A percentile compares a stretch with the other conserved stretches of the same genome.
phyloP scores from a whole-genome alignment of 805 yeast species.

The Starmerella vitae region DNA sequence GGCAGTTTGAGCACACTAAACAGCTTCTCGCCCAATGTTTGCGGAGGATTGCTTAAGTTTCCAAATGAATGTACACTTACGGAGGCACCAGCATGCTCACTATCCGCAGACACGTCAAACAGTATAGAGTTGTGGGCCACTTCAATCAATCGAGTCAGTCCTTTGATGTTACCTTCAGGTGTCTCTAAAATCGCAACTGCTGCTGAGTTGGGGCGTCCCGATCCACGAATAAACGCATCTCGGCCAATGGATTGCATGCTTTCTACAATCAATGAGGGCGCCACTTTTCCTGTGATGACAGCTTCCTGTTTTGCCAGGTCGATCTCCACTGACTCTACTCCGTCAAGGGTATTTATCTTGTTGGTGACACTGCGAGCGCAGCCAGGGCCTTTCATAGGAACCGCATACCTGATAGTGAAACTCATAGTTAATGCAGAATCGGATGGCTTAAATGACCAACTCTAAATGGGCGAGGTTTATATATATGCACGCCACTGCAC shows the following conservation, averaged over 20 bases:
- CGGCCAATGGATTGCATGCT: slow-evolving; percentile 62
- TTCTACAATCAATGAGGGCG: slow-evolving; percentile 63
- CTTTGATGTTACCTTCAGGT: slow-evolving; percentile 55
- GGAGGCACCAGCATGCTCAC: slow-evolving; percentile 25
- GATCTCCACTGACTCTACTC: slow-evolving; percentile 38
- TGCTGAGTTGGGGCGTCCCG: slow-evolving; percentile 75
- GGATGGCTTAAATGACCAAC: too few relatives aligned
- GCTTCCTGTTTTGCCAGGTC: slow-evolving; percentile 50
- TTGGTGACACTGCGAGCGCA: slow-evolving; percentile 50
- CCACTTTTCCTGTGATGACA: slow-evolving; percentile 49
- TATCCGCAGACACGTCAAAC: slow-evolving; percentile 56
- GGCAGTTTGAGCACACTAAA: slow-evolving; percentile 4
- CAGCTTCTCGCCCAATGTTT: slow-evolving; percentile 24
- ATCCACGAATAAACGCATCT: slow-evolving; percentile 86
- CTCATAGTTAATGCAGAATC: slow-evolving; percentile 2
- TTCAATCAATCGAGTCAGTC: slow-evolving; percentile 73
- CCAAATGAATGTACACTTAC: slow-evolving; percentile 55
- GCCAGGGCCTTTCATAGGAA: slow-evolving; percentile 64
- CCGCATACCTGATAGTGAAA: slow-evolving; percentile 41
- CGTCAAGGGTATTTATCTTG: slow-evolving; percentile 38
- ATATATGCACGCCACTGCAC: too few relatives aligned
- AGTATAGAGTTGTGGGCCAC: slow-evolving; percentile 41
- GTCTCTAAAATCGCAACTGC: slow-evolving; percentile 84
- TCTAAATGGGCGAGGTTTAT: too few relatives aligned
- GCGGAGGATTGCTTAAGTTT: slow-evolving; percentile 44